A percentile compares a stretch with the other conserved stretches of the same genome.
These are phyloP conservation scores for Heterobasidion annosum DNA, from an alignment of 1,284 basidiomycete genomes.

Conservation along the genomic window DNA sequence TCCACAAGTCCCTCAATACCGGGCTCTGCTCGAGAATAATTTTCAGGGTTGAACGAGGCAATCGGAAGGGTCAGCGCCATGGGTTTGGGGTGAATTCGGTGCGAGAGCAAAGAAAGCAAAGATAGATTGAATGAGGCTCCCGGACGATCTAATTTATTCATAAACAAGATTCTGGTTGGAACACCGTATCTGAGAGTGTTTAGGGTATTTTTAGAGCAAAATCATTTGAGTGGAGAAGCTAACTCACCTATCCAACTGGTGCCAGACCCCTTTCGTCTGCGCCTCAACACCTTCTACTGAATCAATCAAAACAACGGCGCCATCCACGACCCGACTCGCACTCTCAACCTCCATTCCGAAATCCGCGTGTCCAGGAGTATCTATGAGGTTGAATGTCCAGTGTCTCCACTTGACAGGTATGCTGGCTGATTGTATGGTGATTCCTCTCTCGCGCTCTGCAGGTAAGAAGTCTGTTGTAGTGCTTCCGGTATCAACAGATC, in stretches of 20 bases:
- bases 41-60: slow-evolving; percentile 57
- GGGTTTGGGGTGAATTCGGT: slow-evolving; percentile 71
- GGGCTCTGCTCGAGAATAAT: slow-evolving; percentile 63
- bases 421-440: slow-evolving; percentile 88
- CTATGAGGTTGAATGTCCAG: slow-evolving; percentile 81
- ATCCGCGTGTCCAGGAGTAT: slow-evolving; percentile 89
- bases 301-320: slow-evolving; percentile 82
- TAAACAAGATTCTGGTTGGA: slow-evolving; percentile 67
- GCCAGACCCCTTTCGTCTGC: slow-evolving; percentile 86
- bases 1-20: slow-evolving; percentile 75
- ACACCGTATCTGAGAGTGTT: slow-evolving; percentile 60
- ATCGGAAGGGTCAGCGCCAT: slow-evolving; percentile 70
- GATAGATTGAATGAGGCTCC: slow-evolving; percentile 74
- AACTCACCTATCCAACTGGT: slow-evolving; percentile 72
- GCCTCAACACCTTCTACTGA: slow-evolving; percentile 89
- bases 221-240: slow-evolving; percentile 2
- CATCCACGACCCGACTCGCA: slow-evolving; percentile 84
- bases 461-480: slow-evolving; percentile 89
- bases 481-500: slow-evolving; percentile 83
- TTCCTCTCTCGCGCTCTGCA: slow-evolving; percentile 82
- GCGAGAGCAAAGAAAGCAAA: slow-evolving; percentile 57
- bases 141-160: slow-evolving; percentile 84
- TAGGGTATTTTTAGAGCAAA: neutral
- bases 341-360: slow-evolving; percentile 95
- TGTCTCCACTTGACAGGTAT: slow-evolving; percentile 85